A percentile compares a stretch with the other conserved stretches of the same genome.
phyloP scores from a whole-genome alignment of 352 stramenopile genomes.

The Phytophthora macrochlamydospora region DNA sequence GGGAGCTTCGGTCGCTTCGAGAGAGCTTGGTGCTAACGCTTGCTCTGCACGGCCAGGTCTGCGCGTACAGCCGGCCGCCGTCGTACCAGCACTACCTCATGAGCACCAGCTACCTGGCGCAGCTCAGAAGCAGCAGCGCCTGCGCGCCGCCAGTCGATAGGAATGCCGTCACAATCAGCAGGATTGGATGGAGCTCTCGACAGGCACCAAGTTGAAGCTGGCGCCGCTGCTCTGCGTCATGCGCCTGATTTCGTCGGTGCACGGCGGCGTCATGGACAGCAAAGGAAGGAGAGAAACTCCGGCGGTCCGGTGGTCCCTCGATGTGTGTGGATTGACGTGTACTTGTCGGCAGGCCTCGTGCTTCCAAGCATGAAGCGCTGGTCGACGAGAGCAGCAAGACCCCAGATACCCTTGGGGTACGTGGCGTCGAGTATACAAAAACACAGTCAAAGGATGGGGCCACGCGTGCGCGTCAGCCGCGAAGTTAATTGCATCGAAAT shows the following conservation, averaged over 20 bases:
- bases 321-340: background rate
- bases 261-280: slow-evolving; percentile 15
- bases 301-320: background rate
- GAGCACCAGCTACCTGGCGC: slow-evolving; percentile 59
- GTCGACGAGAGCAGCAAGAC: too few relatives aligned
- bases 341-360: too few relatives aligned
- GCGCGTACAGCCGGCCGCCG: slow-evolving; percentile 14
- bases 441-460: too few relatives aligned
- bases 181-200: slow-evolving; percentile 15
- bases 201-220: slow-evolving; percentile 27
- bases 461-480: too few relatives aligned
- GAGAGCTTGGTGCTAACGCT: background rate
- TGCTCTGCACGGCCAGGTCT: slow-evolving; percentile 24
- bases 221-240: slow-evolving; percentile 19
- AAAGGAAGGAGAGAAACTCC: background rate
- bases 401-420: too few relatives aligned
- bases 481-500: too few relatives aligned
- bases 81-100: slow-evolving; percentile 58
- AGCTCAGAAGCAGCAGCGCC: slow-evolving; percentile 31
- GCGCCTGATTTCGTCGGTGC: slow-evolving; percentile 27
- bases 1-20: too few relatives aligned
- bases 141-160: slow-evolving; percentile 8
- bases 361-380: too few relatives aligned
- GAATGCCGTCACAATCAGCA: slow-evolving; percentile 6
- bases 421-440: too few relatives aligned